Base-by-base conservation (phyloP, 129 eudicot species). In the Artemisia annua region DNA sequence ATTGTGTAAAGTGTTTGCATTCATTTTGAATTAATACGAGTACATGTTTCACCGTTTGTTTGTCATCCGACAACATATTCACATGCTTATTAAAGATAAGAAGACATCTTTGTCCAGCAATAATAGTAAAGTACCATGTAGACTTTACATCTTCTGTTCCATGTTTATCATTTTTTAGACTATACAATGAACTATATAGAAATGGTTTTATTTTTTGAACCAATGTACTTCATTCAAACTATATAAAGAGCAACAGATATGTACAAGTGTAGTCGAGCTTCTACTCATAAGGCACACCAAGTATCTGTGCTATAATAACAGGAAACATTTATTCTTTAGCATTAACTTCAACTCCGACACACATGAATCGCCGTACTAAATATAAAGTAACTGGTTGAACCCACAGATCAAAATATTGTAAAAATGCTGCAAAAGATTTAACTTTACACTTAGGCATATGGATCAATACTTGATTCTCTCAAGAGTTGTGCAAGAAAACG, bases 1-100 rank as follows among this genome's bases (percentile, higher is more conserved):
- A 20, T 71, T 67, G 3, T 70, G n/a, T 54, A 70, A 71, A 57
- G 63, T 10, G 58, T 72, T 30, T 32, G n/a, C 44, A 46, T 72
- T 60, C 49, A 46, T 46, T 72, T 24, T 20, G 32, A 28, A 28
- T 28, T 28, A 28, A 28, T 28, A 28, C 32, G 4, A 4, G 32
- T 3, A 28, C 4, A 28, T 4, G 43, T 32, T 32, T 32, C 43
- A 32, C 43, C 1, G 43, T 32, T 5, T 32, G 43, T 32, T 48
- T 10, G 11, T 19, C 43, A 5, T 9, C 20, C 43, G 20, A 49
- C 18, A 67, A 66, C 39, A n/a, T 6, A 32, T 5, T 17, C 24
- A 4, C 53, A 44, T 65, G 50, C 32, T 65, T 39, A 64, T 54
- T 18, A 54, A 70, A 17, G 64, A 54, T 16, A 64, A 8, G 1